phyloP scores from a whole-genome alignment of 306 rosid genomes.

The Cucurbita moschata region DNA sequence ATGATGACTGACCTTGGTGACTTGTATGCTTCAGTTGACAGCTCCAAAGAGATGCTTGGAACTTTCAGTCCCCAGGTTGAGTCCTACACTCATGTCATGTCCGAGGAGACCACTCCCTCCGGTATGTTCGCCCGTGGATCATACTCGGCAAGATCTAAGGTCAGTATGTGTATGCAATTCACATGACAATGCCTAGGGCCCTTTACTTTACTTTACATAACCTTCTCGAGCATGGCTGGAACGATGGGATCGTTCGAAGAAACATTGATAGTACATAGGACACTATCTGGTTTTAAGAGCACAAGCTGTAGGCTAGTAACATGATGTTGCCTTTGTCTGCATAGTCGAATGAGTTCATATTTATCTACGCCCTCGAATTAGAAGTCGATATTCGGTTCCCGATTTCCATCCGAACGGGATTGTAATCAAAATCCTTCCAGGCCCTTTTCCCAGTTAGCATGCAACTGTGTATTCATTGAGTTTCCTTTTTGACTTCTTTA shows the following conservation, averaged over 20 bases:
- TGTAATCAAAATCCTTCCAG: background rate
- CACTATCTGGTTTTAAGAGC: background rate
- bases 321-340: background rate
- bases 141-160: slow-evolving; percentile 37
- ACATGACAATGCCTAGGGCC: background rate
- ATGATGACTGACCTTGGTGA: background rate
- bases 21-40: slow-evolving; percentile 21
- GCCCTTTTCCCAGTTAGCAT: background rate
- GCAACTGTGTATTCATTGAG: background rate
- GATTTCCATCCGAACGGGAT: background rate
- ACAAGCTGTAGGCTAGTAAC: background rate
- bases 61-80: slow-evolving; percentile 44
- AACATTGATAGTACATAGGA: background rate
- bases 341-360: background rate
- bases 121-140: slow-evolving; percentile 43
- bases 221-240: background rate
- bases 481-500: background rate
- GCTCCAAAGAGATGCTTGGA: slow-evolving; percentile 42
- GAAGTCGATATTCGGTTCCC: background rate
- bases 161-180: background rate
- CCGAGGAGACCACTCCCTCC: slow-evolving; percentile 37
- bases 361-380: background rate
- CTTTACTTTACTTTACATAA: background rate
- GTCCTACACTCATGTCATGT: slow-evolving; percentile 34
- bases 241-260: background rate